These are phyloP conservation scores for Galeopsis tetrahit DNA, from an alignment of 257 asterid species.

Conservation along the genomic window DNA sequence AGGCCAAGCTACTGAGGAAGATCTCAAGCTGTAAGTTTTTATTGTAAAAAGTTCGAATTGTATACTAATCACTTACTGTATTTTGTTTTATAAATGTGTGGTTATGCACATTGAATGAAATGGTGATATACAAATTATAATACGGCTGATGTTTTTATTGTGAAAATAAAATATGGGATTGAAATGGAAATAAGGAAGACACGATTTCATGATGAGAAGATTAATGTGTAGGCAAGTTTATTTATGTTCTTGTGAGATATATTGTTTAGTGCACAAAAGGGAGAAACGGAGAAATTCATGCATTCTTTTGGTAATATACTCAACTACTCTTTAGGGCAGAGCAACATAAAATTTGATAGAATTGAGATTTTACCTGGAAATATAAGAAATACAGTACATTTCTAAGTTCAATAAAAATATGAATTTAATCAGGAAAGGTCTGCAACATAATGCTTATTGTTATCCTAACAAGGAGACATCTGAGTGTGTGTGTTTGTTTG, in stretches of 20 bases:
- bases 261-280: not conserved
- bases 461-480: not conserved
- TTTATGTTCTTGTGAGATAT: not conserved
- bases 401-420: not conserved
- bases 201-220: not conserved
- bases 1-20: slow-evolving; percentile 32
- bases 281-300: not conserved
- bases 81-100: not conserved
- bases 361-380: not conserved
- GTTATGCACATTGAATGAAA: not conserved
- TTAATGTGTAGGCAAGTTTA: not conserved
- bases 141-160: too few relatives aligned
- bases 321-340: not conserved
- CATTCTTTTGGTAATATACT: not conserved
- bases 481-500: not conserved
- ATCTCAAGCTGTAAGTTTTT: slow-evolving; percentile 39
- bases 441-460: not conserved
- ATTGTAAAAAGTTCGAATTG: not conserved
- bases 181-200: not conserved
- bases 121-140: not conserved
- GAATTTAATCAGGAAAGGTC: not conserved
- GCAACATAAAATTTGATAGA: not conserved
- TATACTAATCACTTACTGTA: not conserved
- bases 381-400: not conserved
- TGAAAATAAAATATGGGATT: not conserved